Conservation (phyloP, 2,329 filamentous ascomycete genomes). For the Cercospora sp. region DNA sequence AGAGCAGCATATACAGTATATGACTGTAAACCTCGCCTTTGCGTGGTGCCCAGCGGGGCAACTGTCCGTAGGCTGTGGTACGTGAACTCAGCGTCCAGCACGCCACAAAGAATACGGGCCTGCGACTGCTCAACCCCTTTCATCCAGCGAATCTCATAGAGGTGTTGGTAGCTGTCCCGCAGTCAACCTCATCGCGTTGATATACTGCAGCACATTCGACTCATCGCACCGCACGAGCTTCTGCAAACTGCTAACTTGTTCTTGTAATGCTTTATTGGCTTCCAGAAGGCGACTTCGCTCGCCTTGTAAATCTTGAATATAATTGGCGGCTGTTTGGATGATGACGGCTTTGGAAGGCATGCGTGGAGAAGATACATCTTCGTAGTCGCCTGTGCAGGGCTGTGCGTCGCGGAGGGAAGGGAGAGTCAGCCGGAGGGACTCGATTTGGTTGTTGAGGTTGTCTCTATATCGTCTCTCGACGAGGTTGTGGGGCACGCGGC, state of each 20-base stretch:
- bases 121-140: background rate
- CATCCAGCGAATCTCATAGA: background rate
- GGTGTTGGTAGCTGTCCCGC: conserved; percentile 1
- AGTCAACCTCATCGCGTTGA: conserved; percentile 14
- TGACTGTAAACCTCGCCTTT: background rate
- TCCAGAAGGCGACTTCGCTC: conserved; percentile 44
- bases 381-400: conserved; percentile 2
- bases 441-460: conserved; percentile 49
- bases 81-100: background rate
- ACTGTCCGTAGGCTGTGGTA: background rate
- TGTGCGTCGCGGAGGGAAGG: conserved; percentile 24
- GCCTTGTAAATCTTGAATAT: conserved; percentile 49
- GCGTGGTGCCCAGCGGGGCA: background rate
- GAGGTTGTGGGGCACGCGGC: conserved; percentile 43
- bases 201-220: conserved; percentile 11
- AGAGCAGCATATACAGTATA: background rate
- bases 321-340: conserved; percentile 47
- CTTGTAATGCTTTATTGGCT: conserved; percentile 43
- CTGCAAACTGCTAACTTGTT: conserved; percentile 45
- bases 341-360: conserved; percentile 48
- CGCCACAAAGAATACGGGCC: background rate
- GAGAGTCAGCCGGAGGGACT: conserved; percentile 38
- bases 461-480: conserved; percentile 51
- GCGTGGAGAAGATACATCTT: conserved; percentile 20
- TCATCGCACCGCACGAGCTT: conserved; percentile 50